These are phyloP conservation scores for Torulaspora indica DNA, from an alignment of 805 yeast species.

Conservation along the genomic window DNA sequence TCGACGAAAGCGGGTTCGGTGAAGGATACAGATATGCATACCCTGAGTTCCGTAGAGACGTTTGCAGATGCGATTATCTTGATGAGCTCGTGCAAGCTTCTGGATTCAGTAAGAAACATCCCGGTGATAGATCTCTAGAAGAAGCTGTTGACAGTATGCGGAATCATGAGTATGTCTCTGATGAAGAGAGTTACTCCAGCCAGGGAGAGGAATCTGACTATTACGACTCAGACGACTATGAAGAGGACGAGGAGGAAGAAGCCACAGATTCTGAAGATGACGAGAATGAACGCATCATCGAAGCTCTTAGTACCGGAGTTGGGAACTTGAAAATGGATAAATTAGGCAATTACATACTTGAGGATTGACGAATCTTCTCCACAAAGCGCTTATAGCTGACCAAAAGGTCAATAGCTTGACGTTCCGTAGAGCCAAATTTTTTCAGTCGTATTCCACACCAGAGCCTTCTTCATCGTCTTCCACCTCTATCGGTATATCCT, in stretches of 20 bases:
- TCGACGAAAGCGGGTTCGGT: conserved; percentile 75
- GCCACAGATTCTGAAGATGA: conserved; percentile 29
- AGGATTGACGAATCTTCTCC: conserved; percentile 28
- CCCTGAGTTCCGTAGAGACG: conserved; percentile 77
- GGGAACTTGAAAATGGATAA: conserved; percentile 72
- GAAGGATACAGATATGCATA: conserved; percentile 71
- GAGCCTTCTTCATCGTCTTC: conserved; percentile 38
- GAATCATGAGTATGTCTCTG: conserved; percentile 37
- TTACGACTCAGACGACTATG: conserved; percentile 30
- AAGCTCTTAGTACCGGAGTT: conserved; percentile 61
- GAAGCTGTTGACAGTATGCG: conserved; percentile 68
- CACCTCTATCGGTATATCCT: conserved; percentile 29
- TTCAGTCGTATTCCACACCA: conserved; percentile 36
- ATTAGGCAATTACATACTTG: conserved; percentile 73
- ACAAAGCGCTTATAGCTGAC: background rate
- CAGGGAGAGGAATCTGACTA: conserved; percentile 36
- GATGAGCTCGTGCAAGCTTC: conserved; percentile 91
- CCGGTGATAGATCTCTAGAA: conserved; percentile 61
- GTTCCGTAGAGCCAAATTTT: background rate
- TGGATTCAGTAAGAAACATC: conserved; percentile 61
- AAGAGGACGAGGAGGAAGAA: conserved; percentile 36
- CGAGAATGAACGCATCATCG: conserved; percentile 59
- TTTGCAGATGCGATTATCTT: conserved; percentile 58
- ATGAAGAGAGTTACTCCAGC: conserved; percentile 32
- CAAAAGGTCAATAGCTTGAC: background rate